Evolutionary conservation across 1,284 basidiomycete species (phyloP).

Genomic region (Phylloporus sp.): DNA sequence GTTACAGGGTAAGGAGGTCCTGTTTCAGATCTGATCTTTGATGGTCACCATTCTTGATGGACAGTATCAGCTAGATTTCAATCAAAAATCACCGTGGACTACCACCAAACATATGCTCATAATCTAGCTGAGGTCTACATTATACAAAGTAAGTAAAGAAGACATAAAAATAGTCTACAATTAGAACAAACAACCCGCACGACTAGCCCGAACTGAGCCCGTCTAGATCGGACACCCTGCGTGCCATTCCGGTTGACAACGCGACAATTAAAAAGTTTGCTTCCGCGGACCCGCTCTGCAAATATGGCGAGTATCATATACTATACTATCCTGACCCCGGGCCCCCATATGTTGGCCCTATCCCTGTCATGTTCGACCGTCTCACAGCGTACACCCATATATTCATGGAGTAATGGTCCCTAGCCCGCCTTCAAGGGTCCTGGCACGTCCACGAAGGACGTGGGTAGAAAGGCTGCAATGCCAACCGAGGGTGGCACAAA

Average conservation of each 20-base stretch:
- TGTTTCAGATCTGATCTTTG: no score
- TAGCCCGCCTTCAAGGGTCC: not conserved
- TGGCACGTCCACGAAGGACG: constrained; percentile 5
- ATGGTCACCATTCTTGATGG: no score
- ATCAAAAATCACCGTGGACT: no score
- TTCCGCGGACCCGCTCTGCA: constrained; percentile 1
- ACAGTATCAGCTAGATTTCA: no score
- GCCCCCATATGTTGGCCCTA: not conserved
- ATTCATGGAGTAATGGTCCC: not conserved
- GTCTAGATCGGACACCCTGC: constrained; percentile 6
- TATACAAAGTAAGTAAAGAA: not conserved
- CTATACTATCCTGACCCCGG: not conserved
- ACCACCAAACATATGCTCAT: no score
- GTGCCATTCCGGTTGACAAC: not conserved
- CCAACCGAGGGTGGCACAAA: not conserved
- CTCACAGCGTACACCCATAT: not conserved
- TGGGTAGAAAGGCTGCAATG: no score
- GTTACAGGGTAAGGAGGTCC: no score
- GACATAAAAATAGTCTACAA: not conserved
- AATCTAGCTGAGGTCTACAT: not conserved
- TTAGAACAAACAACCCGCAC: not conserved
- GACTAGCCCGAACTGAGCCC: constrained; percentile 7
- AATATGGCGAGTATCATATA: not conserved
- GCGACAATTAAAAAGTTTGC: not conserved
- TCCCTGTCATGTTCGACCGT: not conserved